Evolutionary conservation across 768 basidiomycete species (phyloP), one percentile per base, ranked within the genome.

Genomic region (Flagelloscypha sp.): DNA sequence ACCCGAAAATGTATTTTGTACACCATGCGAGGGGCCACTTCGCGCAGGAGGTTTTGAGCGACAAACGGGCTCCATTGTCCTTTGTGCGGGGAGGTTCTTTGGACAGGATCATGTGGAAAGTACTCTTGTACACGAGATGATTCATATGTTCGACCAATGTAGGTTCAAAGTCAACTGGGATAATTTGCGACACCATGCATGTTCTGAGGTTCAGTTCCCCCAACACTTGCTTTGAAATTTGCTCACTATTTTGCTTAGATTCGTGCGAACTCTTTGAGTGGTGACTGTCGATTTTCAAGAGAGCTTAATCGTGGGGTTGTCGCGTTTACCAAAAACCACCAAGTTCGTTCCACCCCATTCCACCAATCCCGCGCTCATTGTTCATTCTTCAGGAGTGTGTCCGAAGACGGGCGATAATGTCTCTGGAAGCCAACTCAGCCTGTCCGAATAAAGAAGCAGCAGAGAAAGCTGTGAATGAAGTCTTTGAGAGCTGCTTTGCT

Each of bases 141-240:
- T 98, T 17, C 95, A 98, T 53, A 79, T 90, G 72, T 98, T 86
- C 54, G 95, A 99, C 56, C 86, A 94, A 43, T 85, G 87, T 59
- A 78, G 79, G 57, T 98, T 98, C 64, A 86, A 89, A 42, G 84
- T 95, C 1, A 79, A 95, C 55, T 95, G 88, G 92, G 59, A 57
- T 30, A 84, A 98, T 58, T 53, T 98, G 37, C 64, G 89, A 39
- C 92, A 95, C 63, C 90, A 95, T 54, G 95, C 94, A 3, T 99
- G 95, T 56, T 90, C 85, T 50, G 94, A 98, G 76, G 94, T 94
- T 28, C 24, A 7, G 27, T n/a, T 13, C 24, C 29, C 11, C 35
- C 23, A 32, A 22, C 40, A 5, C 27, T 22, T 38, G 13, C 11
- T 33, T 35, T 4, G 15, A 9, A n/a, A 7, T 29, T 6, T 9